phyloP scores from a whole-genome alignment of 164 flowering plant genomes.

The Aristolochia contorta region DNA sequence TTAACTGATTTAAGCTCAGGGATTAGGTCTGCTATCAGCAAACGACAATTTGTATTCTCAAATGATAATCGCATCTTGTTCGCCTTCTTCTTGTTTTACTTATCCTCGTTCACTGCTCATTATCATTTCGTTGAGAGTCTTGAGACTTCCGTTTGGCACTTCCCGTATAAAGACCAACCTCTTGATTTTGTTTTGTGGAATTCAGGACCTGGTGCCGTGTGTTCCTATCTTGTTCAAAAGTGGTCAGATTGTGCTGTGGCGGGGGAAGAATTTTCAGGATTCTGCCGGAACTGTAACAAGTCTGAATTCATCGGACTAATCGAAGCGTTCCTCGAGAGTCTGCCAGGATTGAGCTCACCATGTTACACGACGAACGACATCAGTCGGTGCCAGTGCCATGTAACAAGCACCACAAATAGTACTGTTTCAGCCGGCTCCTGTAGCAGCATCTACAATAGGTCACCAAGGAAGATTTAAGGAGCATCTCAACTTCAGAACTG shows the following conservation, averaged over 20 bases:
- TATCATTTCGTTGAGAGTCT: background rate
- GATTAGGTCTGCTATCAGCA: background rate
- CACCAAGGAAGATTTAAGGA: no score
- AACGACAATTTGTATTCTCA: background rate
- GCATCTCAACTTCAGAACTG: no score
- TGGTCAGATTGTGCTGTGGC: slow-evolving; percentile 83
- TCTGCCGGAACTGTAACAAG: background rate
- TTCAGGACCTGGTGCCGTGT: slow-evolving; percentile 95
- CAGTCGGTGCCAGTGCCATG: no score
- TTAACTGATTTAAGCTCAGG: background rate
- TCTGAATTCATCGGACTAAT: no score
- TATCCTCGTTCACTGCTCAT: background rate
- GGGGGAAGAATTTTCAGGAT: slow-evolving; percentile 35
- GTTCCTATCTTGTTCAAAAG: slow-evolving; percentile 82
- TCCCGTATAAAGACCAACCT: background rate
- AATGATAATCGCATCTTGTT: no score
- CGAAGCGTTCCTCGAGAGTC: no score
- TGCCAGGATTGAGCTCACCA: no score
- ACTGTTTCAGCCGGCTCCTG: no score
- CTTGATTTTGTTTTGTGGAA: background rate
- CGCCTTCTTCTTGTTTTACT: background rate
- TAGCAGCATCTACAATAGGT: no score
- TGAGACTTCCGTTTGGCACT: no score
- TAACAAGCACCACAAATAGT: no score
- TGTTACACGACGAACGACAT: no score